phyloP scores from a whole-genome alignment of 805 yeast species.

The Schizosaccharomyces cryophilus region DNA sequence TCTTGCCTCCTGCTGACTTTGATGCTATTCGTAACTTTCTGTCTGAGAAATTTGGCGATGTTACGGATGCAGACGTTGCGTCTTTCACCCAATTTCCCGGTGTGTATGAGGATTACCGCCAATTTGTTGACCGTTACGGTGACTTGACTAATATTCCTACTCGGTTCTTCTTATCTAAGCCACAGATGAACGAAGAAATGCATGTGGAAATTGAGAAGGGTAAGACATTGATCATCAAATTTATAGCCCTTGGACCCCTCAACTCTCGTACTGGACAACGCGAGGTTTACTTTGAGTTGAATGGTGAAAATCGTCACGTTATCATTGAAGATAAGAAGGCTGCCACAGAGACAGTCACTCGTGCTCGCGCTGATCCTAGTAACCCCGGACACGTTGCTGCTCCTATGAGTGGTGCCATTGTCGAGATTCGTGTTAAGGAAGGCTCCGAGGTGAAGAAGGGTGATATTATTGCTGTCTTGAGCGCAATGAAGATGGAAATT shows the following conservation, averaged over 20 bases:
- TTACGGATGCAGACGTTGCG: slow-evolving; percentile 76
- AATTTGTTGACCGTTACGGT: slow-evolving; percentile 53
- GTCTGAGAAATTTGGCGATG: slow-evolving; percentile 42
- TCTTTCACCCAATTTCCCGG: slow-evolving; percentile 94
- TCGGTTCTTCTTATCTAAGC: slow-evolving; percentile 65
- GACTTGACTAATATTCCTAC: slow-evolving; percentile 90
- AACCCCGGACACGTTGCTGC: slow-evolving; percentile 88
- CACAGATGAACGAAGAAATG: slow-evolving; percentile 70
- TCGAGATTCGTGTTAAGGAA: slow-evolving; percentile 74
- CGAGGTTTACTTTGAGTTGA: slow-evolving; percentile 92
- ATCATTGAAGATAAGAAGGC: slow-evolving; percentile 72
- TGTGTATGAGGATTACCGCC: slow-evolving; percentile 73
- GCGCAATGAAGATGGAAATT: slow-evolving; percentile 99
- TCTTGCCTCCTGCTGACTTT: slow-evolving; percentile 64
- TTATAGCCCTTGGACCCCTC: slow-evolving; percentile 80
- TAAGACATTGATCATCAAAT: slow-evolving; percentile 71
- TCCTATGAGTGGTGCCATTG: slow-evolving; percentile 97
- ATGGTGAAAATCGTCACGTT: slow-evolving; percentile 94
- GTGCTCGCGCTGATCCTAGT: slow-evolving; percentile 74
- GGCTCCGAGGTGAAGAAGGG: slow-evolving; percentile 88
- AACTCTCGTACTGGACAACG: slow-evolving; percentile 66
- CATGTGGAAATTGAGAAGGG: slow-evolving; percentile 81
- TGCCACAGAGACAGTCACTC: slow-evolving; percentile 58
- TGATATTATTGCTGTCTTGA: slow-evolving; percentile 73
- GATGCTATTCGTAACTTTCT: slow-evolving; percentile 48